Conservation (phyloP, 106 monocot genomes). For the Agapanthus africanus region DNA sequence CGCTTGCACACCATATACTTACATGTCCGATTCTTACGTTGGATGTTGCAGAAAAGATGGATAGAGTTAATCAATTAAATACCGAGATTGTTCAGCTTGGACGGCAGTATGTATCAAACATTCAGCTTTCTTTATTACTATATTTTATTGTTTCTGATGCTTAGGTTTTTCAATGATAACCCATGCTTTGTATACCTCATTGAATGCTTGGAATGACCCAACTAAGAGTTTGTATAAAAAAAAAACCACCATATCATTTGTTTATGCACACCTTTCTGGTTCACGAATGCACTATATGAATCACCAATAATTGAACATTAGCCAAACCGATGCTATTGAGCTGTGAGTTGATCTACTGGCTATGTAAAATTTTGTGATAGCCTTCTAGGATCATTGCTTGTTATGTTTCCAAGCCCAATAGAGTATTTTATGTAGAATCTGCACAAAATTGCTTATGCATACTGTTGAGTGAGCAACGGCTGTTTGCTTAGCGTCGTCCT, state of each 20-base stretch:
- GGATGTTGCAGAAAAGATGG: constrained; percentile 55
- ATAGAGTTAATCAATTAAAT: constrained; percentile 69
- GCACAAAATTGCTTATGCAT: no score
- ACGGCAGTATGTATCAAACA: constrained; percentile 53
- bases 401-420: no score
- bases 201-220: background rate
- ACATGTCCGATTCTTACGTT: constrained; percentile 10
- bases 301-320: background rate
- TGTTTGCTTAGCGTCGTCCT: no score
- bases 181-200: background rate
- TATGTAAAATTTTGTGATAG: background rate
- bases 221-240: no score
- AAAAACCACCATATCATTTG: no score
- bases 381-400: background rate
- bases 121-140: background rate
- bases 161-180: background rate
- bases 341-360: background rate
- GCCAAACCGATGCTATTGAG: background rate
- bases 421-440: no score
- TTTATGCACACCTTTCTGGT: background rate
- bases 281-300: background rate
- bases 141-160: background rate
- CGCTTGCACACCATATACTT: background rate
- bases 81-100: constrained; percentile 66
- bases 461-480: no score